Conservation (phyloP, 768 basidiomycete genomes). For the Hemileccinum impolitum region DNA sequence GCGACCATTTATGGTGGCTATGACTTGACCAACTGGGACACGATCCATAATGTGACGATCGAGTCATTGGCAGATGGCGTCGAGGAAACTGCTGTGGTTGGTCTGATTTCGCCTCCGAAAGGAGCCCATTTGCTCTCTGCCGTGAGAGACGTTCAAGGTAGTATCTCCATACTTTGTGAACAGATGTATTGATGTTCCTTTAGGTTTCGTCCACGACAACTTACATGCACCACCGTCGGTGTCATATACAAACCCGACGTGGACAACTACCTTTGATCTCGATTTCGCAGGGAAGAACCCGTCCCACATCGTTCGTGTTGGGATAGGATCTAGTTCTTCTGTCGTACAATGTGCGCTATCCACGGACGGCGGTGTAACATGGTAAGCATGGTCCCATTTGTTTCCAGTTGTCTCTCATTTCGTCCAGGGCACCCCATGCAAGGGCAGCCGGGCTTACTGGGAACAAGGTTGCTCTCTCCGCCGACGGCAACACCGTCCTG, state of each 20-base stretch:
- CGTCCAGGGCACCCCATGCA: conserved; percentile 3
- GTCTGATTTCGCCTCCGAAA: conserved; percentile 58
- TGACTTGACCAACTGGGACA: conserved; percentile 58
- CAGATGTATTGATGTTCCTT: not conserved
- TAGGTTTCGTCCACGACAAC: conserved; percentile 10
- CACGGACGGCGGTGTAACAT: conserved; percentile 8
- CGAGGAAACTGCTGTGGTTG: conserved; percentile 59
- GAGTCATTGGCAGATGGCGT: conserved; percentile 61
- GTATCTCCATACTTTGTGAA: not conserved
- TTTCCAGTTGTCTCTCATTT: not conserved
- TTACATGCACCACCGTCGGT: conserved; percentile 1
- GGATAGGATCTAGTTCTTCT: not conserved
- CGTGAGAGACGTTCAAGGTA: conserved; percentile 43
- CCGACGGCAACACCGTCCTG: conserved; percentile 6
- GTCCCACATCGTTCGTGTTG: conserved; percentile 8
- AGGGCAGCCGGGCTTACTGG: conserved; percentile 10
- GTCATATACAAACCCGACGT: conserved; percentile 5
- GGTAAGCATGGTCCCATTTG: not conserved
- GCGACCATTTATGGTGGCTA: conserved; percentile 60
- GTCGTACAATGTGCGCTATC: conserved; percentile 8
- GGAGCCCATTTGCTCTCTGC: conserved; percentile 56
- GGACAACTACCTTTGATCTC: conserved; percentile 5
- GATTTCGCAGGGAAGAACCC: conserved; percentile 13
- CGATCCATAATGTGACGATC: conserved; percentile 52
- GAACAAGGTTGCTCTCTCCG: conserved; percentile 8